A percentile compares a stretch with the other conserved stretches of the same genome.
These are phyloP conservation scores for Skeletonema menzelii DNA, from an alignment of 108 stramenopile species.

Conservation along the genomic window DNA sequence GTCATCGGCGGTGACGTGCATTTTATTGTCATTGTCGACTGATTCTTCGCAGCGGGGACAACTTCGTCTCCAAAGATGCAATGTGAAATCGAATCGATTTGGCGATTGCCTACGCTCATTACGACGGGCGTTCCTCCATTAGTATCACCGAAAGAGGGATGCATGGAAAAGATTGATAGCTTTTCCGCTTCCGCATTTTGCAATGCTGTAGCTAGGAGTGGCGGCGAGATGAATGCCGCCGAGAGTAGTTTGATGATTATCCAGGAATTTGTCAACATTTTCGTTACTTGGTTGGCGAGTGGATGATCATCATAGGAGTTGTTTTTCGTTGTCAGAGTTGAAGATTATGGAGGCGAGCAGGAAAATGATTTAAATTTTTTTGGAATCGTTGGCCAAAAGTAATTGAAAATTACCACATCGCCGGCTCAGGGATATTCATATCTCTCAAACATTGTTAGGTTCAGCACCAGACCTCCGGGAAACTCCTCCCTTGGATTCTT, in stretches of 20 bases:
- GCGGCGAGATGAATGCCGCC: neutral
- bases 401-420: no score
- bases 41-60: neutral
- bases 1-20: slow-evolving; percentile 4
- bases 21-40: neutral
- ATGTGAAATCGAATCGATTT: neutral
- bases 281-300: neutral
- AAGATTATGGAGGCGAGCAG: no score
- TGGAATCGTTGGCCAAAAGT: no score
- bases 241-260: neutral
- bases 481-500: no score
- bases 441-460: no score
- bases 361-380: no score
- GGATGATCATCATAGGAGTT: neutral
- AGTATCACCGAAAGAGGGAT: slow-evolving; percentile 10
- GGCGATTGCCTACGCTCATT: neutral
- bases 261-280: neutral
- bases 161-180: slow-evolving; percentile 6
- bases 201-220: neutral
- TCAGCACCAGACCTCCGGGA: no score
- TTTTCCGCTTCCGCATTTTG: slow-evolving; percentile 14
- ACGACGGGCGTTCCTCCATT: slow-evolving; percentile 20
- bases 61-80: neutral
- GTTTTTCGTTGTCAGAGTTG: neutral
- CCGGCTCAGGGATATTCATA: no score